Percentiles rank a stretch among this genome's conserved stretches.
Conservation (phyloP, 495 filamentous ascomycete species). For the Aspergillus conjunctus region DNA sequence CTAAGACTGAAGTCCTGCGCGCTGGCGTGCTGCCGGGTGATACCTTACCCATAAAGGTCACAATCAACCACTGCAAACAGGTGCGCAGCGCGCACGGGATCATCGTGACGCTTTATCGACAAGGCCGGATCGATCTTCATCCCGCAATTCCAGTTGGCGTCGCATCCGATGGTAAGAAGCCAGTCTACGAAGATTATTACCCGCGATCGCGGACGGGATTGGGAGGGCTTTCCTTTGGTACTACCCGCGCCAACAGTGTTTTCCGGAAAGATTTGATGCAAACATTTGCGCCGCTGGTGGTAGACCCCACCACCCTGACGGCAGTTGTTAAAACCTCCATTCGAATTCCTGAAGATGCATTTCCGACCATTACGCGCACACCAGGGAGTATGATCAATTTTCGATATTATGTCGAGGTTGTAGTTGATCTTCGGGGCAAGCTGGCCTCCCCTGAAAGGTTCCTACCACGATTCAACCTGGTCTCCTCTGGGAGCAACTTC, state of each 20-base stretch:
- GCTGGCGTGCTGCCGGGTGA: conserved; percentile 88
- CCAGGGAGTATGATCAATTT: conserved; percentile 93
- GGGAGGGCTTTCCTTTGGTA: conserved; percentile 78
- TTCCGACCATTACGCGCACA: conserved; percentile 87
- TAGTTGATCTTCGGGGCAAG: conserved; percentile 89
- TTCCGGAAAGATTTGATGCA: conserved; percentile 94
- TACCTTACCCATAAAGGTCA: conserved; percentile 74
- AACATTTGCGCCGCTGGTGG: conserved; percentile 79
- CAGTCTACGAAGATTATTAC: conserved; percentile 79
- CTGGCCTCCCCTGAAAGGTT: conserved; percentile 68
- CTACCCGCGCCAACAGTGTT: conserved; percentile 76
- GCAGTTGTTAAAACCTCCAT: conserved; percentile 78
- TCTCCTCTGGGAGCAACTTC: conserved; percentile 48
- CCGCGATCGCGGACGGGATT: conserved; percentile 72
- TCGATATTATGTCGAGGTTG: conserved; percentile 88
- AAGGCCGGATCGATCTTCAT: conserved; percentile 87
- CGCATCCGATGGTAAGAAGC: conserved; percentile 62
- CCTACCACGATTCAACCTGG: conserved; percentile 59
- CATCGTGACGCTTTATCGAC: conserved; percentile 88
- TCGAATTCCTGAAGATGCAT: conserved; percentile 84
- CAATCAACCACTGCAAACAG: conserved; percentile 80
- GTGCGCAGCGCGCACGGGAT: conserved; percentile 90
- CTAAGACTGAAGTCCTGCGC: conserved; percentile 79
- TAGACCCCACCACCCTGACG: conserved; percentile 77
- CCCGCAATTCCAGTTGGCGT: conserved; percentile 66